Conservation (phyloP, 2,329 filamentous ascomycete genomes). For the Conoideocrella luteorostrata region DNA sequence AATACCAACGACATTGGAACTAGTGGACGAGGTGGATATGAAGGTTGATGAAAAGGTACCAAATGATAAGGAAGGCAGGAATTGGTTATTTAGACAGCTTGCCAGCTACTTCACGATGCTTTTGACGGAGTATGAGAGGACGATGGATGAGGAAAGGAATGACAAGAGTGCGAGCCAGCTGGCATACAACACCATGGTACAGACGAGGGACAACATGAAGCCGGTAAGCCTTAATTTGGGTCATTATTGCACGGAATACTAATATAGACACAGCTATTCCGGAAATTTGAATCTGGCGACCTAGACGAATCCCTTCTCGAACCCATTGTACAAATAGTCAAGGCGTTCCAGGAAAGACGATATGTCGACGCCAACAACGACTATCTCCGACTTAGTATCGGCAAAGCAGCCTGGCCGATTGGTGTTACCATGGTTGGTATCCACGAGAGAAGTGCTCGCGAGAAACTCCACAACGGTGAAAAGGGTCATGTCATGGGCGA, state of each 20-base stretch:
- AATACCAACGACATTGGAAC: slow-evolving; percentile 76
- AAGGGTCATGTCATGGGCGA: slow-evolving; percentile 96
- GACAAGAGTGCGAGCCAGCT: slow-evolving; percentile 72
- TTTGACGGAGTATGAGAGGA: slow-evolving; percentile 77
- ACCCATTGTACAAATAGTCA: slow-evolving; percentile 85
- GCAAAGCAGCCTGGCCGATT: slow-evolving; percentile 96
- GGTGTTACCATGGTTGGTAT: slow-evolving; percentile 99
- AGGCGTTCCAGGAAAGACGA: slow-evolving; percentile 78
- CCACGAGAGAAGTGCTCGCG: slow-evolving; percentile 89
- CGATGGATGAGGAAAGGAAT: slow-evolving; percentile 58
- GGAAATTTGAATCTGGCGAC: slow-evolving; percentile 76
- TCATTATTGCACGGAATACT: background rate
- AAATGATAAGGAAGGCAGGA: slow-evolving; percentile 56
- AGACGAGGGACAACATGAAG: slow-evolving; percentile 79
- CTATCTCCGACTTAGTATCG: slow-evolving; percentile 87
- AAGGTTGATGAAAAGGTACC: slow-evolving; percentile 63
- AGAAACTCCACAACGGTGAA: slow-evolving; percentile 85
- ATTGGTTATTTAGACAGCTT: slow-evolving; percentile 78
- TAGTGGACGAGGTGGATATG: slow-evolving; percentile 83
- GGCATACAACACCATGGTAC: slow-evolving; percentile 78
- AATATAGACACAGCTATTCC: slow-evolving; percentile 55
- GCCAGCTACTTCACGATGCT: slow-evolving; percentile 96
- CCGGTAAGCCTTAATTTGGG: slow-evolving; percentile 59
- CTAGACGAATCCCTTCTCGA: slow-evolving; percentile 72
- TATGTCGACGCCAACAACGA: slow-evolving; percentile 97